phyloP scores from a whole-genome alignment of 2,329 filamentous ascomycete genomes.

The Grosmannia serpens region DNA sequence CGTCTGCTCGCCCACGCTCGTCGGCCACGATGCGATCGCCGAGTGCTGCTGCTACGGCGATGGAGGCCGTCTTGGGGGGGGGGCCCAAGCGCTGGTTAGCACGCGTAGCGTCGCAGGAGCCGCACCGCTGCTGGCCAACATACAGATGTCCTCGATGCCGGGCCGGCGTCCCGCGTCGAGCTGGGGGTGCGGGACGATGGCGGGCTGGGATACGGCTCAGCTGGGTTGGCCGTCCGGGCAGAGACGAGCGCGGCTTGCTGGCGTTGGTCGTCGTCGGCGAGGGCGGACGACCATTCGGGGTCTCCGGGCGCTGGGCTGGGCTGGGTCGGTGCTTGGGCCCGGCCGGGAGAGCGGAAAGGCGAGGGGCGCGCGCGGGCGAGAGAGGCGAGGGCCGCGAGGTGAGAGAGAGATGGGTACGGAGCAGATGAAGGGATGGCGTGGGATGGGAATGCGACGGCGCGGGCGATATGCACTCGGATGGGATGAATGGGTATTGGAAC shows the following conservation, averaged over 20 bases:
- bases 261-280: background rate
- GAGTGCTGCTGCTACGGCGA: background rate
- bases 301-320: too few relatives aligned
- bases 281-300: background rate
- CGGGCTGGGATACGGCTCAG: background rate
- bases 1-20: background rate
- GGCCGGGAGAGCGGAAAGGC: too few relatives aligned
- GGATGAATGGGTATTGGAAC: background rate
- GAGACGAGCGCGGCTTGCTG: background rate
- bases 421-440: constrained; percentile 3
- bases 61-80: background rate
- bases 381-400: background rate
- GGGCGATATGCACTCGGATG: constrained; percentile 1
- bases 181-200: background rate
- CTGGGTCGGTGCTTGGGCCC: background rate
- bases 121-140: background rate
- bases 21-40: background rate
- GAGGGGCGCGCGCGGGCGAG: background rate
- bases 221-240: background rate
- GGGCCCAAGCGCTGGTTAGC: background rate
- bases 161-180: too few relatives aligned
- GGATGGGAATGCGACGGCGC: constrained; percentile 6
- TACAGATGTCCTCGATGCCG: background rate
- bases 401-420: background rate
- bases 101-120: background rate